Percentiles rank a stretch among this genome's conserved stretches.
These are phyloP conservation scores for Colletotrichum orchidophilum DNA, from an alignment of 2,329 filamentous ascomycete genomes.

Conservation along the genomic window DNA sequence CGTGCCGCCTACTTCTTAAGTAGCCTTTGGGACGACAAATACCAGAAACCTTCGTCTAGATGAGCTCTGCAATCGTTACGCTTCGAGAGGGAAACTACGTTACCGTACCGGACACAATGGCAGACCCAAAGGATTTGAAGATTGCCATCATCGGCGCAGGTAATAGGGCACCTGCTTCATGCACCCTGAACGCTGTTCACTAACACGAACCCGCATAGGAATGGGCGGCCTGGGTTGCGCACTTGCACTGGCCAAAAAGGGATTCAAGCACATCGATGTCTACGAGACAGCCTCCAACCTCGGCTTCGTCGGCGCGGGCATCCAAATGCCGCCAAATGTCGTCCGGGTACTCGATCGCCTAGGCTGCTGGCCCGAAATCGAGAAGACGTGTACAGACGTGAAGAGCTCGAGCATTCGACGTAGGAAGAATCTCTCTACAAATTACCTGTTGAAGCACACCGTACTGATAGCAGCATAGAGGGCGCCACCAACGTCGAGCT, in stretches of 20 bases:
- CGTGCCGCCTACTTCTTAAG: slow-evolving; percentile 21
- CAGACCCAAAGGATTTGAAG: slow-evolving; percentile 46
- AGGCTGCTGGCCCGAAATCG: slow-evolving; percentile 77
- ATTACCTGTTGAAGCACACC: background rate
- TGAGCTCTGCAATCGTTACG: slow-evolving; percentile 1
- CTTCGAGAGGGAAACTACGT: background rate
- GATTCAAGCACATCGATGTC: slow-evolving; percentile 77
- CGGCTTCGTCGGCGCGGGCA: slow-evolving; percentile 85
- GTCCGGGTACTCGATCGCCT: slow-evolving; percentile 77
- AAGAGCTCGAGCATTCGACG: slow-evolving; percentile 77
- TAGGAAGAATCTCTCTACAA: slow-evolving; percentile 43
- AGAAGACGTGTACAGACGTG: slow-evolving; percentile 75
- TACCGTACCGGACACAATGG: slow-evolving; percentile 37
- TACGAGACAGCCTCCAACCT: slow-evolving; percentile 78
- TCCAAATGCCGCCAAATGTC: slow-evolving; percentile 87
- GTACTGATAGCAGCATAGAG: slow-evolving; percentile 50
- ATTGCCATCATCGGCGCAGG: slow-evolving; percentile 60
- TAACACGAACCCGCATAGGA: slow-evolving; percentile 53
- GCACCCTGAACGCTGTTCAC: background rate
- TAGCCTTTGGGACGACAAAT: background rate
- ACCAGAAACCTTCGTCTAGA: background rate
- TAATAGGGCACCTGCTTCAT: slow-evolving; percentile 38
- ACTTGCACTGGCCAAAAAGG: slow-evolving; percentile 78
- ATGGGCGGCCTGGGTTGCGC: slow-evolving; percentile 82
- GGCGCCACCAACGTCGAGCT: slow-evolving; percentile 76